A percentile compares a stretch with the other conserved stretches of the same genome.
These are phyloP conservation scores for Funneliformis caledonium DNA, from an alignment of 371 early-diverging fungal genomes.

Conservation along the genomic window DNA sequence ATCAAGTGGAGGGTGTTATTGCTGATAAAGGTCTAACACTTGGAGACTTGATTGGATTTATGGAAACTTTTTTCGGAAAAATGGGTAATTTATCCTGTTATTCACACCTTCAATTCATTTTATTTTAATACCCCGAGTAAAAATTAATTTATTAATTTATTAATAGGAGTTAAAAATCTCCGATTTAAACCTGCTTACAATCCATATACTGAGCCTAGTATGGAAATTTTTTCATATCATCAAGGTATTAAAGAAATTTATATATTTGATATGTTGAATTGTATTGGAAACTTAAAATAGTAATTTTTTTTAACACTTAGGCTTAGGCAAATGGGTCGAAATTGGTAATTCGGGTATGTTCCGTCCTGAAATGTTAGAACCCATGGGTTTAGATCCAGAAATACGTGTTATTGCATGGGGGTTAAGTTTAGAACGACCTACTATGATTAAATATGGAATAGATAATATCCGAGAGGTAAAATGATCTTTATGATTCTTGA, in stretches of 20 bases:
- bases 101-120: neutral
- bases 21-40: conserved; percentile 96
- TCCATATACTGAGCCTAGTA: conserved; percentile 99
- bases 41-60: conserved; percentile 97
- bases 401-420: conserved; percentile 99
- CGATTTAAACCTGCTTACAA: conserved; percentile 99
- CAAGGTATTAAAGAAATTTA: conserved; percentile 51
- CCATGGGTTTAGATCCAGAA: conserved; percentile 96
- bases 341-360: conserved; percentile 99
- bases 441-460: conserved; percentile 99
- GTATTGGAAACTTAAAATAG: neutral
- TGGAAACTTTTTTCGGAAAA: conserved; percentile 98
- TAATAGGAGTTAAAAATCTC: conserved; percentile 78
- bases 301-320: conserved; percentile 46
- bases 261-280: neutral
- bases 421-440: conserved; percentile 98
- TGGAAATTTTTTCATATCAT: conserved; percentile 99
- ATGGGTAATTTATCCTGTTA: conserved; percentile 70
- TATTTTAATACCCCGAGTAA: neutral
- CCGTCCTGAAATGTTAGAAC: conserved; percentile 99
- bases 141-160: neutral
- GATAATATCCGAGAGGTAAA: conserved; percentile 93
- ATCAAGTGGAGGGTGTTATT: conserved; percentile 99
- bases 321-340: conserved; percentile 98
- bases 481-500: neutral